Evolutionary conservation across 495 filamentous ascomycete species (phyloP).

Genomic region (Penicillium canariense): DNA sequence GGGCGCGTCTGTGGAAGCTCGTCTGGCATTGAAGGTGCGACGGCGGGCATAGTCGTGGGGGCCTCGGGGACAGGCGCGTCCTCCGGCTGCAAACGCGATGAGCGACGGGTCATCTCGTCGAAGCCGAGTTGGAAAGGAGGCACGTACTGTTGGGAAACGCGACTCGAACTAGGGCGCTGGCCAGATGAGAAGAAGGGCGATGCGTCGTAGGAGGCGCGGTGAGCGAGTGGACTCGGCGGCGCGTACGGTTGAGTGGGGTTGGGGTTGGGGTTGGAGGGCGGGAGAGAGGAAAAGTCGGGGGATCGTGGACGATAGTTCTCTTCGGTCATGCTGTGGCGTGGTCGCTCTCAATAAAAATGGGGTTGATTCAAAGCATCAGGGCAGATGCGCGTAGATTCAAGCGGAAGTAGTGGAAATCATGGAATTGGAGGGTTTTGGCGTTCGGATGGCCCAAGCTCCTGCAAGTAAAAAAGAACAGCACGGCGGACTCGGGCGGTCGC

Average conservation of each 20-base stretch:
- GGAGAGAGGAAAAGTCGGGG: conserved; percentile 27
- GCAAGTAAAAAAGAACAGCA: conserved; percentile 6
- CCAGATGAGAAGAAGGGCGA: conserved; percentile 39
- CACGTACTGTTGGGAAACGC: conserved; percentile 37
- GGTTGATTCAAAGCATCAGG: conserved; percentile 7
- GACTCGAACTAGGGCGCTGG: conserved; percentile 30
- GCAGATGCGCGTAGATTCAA: no score
- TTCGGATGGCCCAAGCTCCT: conserved; percentile 22
- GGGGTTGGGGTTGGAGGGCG: conserved; percentile 3
- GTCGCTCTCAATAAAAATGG: conserved; percentile 1
- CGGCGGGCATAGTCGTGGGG: conserved; percentile 8
- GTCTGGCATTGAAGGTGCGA: conserved; percentile 37
- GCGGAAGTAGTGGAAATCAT: no score
- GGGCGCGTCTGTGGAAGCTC: conserved; percentile 24
- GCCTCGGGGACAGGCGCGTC: conserved; percentile 30
- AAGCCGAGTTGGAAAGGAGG: conserved; percentile 30
- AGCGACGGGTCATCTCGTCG: conserved; percentile 49
- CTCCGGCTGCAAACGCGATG: conserved; percentile 40
- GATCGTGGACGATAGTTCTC: conserved; percentile 32
- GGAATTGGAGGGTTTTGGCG: not conserved
- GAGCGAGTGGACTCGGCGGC: conserved; percentile 32
- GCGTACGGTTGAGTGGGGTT: conserved; percentile 36
- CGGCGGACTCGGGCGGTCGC: conserved; percentile 16
- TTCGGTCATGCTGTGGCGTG: conserved; percentile 26
- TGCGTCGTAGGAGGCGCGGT: conserved; percentile 46